phyloP scores from a whole-genome alignment of 768 basidiomycete genomes.

The Zangia roseola region DNA sequence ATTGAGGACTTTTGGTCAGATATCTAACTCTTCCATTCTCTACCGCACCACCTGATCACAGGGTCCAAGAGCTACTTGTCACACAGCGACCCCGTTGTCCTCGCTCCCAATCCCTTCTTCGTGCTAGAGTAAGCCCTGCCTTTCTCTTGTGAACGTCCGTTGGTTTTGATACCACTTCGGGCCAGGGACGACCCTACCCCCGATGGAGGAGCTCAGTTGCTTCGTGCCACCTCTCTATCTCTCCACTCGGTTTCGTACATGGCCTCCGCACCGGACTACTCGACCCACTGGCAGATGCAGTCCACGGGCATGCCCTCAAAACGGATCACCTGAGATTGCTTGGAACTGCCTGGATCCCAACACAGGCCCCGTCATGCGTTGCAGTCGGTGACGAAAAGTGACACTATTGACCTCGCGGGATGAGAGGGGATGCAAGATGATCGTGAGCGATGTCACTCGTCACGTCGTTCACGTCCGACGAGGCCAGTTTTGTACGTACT shows the following conservation, averaged over 20 bases:
- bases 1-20: constrained; percentile 95
- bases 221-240: constrained; percentile 87
- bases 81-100: constrained; percentile 90
- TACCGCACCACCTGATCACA: constrained; percentile 2
- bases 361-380: constrained; percentile 52
- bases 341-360: constrained; percentile 89
- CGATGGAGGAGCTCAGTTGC: constrained; percentile 79
- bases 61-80: constrained; percentile 75
- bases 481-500: constrained; percentile 92
- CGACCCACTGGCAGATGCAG: too few relatives aligned
- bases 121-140: constrained; percentile 90
- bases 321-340: constrained; percentile 93
- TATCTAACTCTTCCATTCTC: not conserved
- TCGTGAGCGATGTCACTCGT: constrained; percentile 62
- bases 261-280: constrained; percentile 82
- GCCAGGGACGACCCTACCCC: constrained; percentile 91
- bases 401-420: not conserved
- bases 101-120: constrained; percentile 96
- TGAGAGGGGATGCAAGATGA: constrained; percentile 87
- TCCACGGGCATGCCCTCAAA: constrained; percentile 78
- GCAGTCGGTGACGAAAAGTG: not conserved
- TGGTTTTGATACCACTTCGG: not conserved
- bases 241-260: constrained; percentile 91
- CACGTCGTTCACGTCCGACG: constrained; percentile 87
- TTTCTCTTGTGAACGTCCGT: too few relatives aligned